phyloP scores from a whole-genome alignment of 2,329 filamentous ascomycete genomes.

The Mycosphaerelloides madeirae region DNA sequence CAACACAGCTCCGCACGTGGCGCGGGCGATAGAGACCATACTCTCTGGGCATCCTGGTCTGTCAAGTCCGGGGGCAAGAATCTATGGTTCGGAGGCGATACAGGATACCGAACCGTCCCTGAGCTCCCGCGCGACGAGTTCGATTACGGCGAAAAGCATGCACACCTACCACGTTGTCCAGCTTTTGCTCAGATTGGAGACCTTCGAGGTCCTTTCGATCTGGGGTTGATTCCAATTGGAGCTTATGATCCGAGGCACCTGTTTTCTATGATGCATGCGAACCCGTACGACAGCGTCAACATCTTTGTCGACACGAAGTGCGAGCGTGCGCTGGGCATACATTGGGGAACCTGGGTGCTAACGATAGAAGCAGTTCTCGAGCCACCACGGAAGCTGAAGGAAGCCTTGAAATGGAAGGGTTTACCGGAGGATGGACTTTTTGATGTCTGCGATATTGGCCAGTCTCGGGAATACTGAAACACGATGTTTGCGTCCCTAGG shows the following conservation, averaged over 20 bases:
- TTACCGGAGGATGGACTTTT: conserved; percentile 69
- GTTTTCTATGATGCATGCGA: conserved; percentile 78
- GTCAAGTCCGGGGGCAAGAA: conserved; percentile 68
- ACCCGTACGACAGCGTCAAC: conserved; percentile 81
- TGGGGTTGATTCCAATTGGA: conserved; percentile 89
- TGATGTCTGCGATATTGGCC: conserved; percentile 78
- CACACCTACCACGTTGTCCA: conserved; percentile 65
- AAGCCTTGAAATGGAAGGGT: conserved; percentile 64
- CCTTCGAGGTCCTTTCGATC: conserved; percentile 77
- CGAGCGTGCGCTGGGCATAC: conserved; percentile 73
- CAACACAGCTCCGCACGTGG: conserved; percentile 74
- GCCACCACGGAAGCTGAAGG: conserved; percentile 66
- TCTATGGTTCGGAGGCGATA: conserved; percentile 85
- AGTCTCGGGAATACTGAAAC: conserved; percentile 61
- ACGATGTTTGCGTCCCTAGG: too few relatives aligned
- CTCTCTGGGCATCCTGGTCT: conserved; percentile 86
- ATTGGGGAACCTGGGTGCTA: conserved; percentile 85
- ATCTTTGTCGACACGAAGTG: conserved; percentile 84
- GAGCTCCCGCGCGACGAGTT: conserved; percentile 57
- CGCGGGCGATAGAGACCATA: conserved; percentile 64
- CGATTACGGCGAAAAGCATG: conserved; percentile 65
- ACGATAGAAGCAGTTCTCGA: conserved; percentile 82
- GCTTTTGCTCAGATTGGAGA: conserved; percentile 81
- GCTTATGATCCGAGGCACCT: conserved; percentile 72
- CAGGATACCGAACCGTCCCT: conserved; percentile 78